Percentiles rank a stretch among this genome's conserved stretches.
Evolutionary conservation across 2,329 filamentous ascomycete genomes (phyloP).

Genomic region (Colletotrichum abscissum): DNA sequence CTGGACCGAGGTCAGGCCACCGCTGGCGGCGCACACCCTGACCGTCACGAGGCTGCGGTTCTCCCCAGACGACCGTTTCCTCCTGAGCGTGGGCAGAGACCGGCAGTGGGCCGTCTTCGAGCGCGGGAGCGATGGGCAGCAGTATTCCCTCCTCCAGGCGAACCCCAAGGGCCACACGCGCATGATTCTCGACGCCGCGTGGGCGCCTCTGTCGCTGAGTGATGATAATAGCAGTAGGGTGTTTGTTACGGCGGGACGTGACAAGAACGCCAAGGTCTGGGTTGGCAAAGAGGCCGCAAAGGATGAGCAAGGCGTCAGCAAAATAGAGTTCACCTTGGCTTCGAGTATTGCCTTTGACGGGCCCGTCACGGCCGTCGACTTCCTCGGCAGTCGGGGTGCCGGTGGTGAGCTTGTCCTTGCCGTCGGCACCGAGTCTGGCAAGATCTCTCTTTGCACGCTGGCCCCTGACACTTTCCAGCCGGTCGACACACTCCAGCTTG

Average conservation of each 20-base stretch:
- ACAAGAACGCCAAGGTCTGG: slow-evolving; percentile 87
- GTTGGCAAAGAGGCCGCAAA: slow-evolving; percentile 40
- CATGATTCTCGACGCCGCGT: slow-evolving; percentile 92
- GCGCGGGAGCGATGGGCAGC: slow-evolving; percentile 51
- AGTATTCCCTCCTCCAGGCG: slow-evolving; percentile 69
- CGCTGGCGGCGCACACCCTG: slow-evolving; percentile 85
- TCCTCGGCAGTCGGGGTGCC: slow-evolving; percentile 54
- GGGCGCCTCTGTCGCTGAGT: slow-evolving; percentile 69
- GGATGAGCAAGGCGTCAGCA: slow-evolving; percentile 40
- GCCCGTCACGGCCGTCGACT: slow-evolving; percentile 79
- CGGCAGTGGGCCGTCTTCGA: slow-evolving; percentile 90
- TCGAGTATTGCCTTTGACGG: slow-evolving; percentile 64
- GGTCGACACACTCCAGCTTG: slow-evolving; percentile 46
- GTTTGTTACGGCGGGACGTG: slow-evolving; percentile 91
- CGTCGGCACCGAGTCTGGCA: slow-evolving; percentile 67
- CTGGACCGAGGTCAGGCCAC: slow-evolving; percentile 89
- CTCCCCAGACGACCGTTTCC: slow-evolving; percentile 75
- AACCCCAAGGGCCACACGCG: slow-evolving; percentile 89
- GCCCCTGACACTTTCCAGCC: slow-evolving; percentile 51
- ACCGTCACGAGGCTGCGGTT: slow-evolving; percentile 89
- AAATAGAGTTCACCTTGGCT: slow-evolving; percentile 60
- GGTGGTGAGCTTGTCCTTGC: slow-evolving; percentile 57
- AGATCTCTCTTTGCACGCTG: slow-evolving; percentile 56
- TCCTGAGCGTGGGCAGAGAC: slow-evolving; percentile 92
- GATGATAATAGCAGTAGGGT: slow-evolving; percentile 43